Conservation (phyloP, 1,139 yeast species). For the Debaryomycetaceae sp. region DNA sequence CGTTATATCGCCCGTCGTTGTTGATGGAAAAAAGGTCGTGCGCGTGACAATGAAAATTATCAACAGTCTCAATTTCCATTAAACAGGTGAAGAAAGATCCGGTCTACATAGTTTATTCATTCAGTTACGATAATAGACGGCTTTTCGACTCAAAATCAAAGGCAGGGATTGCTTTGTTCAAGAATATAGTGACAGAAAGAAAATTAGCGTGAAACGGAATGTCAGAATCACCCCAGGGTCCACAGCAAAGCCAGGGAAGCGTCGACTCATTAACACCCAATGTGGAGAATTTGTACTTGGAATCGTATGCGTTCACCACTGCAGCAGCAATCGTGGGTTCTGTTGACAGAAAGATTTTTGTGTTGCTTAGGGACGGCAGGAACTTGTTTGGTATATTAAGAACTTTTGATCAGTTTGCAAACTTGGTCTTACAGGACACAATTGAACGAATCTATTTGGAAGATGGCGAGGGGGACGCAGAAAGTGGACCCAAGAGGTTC, state of each 20-base stretch:
- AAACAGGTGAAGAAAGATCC: background rate
- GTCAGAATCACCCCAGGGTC: slow-evolving; percentile 15
- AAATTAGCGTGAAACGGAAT: slow-evolving; percentile 3
- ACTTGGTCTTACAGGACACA: slow-evolving; percentile 87
- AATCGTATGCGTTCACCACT: slow-evolving; percentile 86
- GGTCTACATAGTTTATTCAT: background rate
- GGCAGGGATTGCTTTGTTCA: too few species aligned
- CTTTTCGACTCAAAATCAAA: too few species aligned
- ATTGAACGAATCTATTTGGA: slow-evolving; percentile 75
- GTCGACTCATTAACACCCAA: slow-evolving; percentile 27
- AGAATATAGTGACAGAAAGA: background rate
- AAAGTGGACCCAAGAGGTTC: slow-evolving; percentile 36
- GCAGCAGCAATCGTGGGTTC: slow-evolving; percentile 95
- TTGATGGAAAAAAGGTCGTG: background rate
- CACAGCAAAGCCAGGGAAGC: slow-evolving; percentile 10
- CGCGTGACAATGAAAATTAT: background rate
- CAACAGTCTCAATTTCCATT: background rate
- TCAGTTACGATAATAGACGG: background rate
- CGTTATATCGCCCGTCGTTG: background rate
- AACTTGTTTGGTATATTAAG: slow-evolving; percentile 85
- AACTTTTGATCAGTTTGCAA: slow-evolving; percentile 95
- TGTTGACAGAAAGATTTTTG: slow-evolving; percentile 85
- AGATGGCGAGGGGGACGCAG: slow-evolving; percentile 17
- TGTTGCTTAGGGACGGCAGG: slow-evolving; percentile 85
- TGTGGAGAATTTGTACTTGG: slow-evolving; percentile 52